Percentiles rank a stretch among this genome's conserved stretches.
Evolutionary conservation across 495 filamentous ascomycete genomes (phyloP).

Genomic region (Cercophora samala): DNA sequence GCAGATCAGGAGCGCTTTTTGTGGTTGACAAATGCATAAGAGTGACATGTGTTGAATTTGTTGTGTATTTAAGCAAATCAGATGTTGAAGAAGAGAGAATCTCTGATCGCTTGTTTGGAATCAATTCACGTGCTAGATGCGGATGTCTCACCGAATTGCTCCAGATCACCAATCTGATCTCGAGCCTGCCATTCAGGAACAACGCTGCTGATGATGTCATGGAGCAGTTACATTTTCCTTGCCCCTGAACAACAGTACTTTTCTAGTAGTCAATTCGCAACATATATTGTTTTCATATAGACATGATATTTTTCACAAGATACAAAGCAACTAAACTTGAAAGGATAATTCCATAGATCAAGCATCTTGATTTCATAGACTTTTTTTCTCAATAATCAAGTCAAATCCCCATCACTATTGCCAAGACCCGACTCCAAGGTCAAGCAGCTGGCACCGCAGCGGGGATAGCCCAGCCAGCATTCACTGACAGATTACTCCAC

Average conservation of each 20-base stretch:
- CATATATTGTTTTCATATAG: too few species aligned
- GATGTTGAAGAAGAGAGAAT: background rate
- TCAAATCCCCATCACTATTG: background rate
- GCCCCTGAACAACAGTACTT: background rate
- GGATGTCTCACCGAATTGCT: background rate
- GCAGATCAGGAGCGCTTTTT: background rate
- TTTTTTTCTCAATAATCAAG: background rate
- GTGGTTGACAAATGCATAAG: background rate
- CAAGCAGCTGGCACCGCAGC: background rate
- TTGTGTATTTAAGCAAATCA: background rate
- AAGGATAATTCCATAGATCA: too few species aligned
- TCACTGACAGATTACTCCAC: background rate
- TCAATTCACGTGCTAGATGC: background rate
- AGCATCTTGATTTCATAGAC: too few species aligned
- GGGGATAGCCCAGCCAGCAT: background rate
- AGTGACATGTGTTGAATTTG: background rate
- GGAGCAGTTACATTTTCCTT: background rate
- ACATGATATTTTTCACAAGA: too few species aligned
- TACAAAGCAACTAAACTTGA: too few species aligned
- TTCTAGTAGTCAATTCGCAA: background rate
- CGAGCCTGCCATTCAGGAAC: background rate
- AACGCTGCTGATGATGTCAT: background rate
- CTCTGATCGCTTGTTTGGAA: background rate
- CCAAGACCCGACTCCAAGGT: background rate
- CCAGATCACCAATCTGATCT: background rate